Conservation (phyloP, 179 eudicot genomes). For the Beta lomatogona region DNA sequence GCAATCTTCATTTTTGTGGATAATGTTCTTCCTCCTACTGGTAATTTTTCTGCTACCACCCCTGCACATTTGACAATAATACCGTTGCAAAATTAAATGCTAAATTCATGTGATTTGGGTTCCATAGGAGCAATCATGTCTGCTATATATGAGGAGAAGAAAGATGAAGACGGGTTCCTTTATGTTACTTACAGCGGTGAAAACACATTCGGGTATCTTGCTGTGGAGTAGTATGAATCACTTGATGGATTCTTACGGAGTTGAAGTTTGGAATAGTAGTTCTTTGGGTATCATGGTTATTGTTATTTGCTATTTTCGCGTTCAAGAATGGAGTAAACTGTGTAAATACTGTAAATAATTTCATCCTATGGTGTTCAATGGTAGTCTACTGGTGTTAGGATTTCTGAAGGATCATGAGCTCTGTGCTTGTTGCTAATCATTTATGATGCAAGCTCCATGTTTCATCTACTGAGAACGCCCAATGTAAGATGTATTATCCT, state of each 20-base stretch:
- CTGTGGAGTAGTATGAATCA: slow-evolving; percentile 14
- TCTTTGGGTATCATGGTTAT: slow-evolving; percentile 14
- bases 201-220: slow-evolving; percentile 68
- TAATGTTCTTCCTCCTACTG: slow-evolving; percentile 90
- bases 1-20: slow-evolving; percentile 92
- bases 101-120: not conserved
- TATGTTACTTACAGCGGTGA: slow-evolving; percentile 96
- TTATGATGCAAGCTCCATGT: too few relatives aligned
- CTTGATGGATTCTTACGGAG: slow-evolving; percentile 5
- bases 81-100: too few relatives aligned
- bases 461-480: too few relatives aligned
- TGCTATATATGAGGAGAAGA: slow-evolving; percentile 82
- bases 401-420: not conserved
- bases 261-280: not conserved
- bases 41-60: slow-evolving; percentile 29
- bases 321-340: slow-evolving; percentile 2
- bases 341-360: slow-evolving; percentile 41
- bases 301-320: not conserved
- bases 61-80: too few relatives aligned
- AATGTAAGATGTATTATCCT: too few relatives aligned
- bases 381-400: not conserved
- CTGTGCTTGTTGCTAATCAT: not conserved
- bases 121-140: slow-evolving; percentile 80
- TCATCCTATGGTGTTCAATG: slow-evolving; percentile 2
- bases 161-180: slow-evolving; percentile 94